These are phyloP conservation scores for Aspergillus hiratsukae DNA, from an alignment of 2,329 filamentous ascomycete species.

Conservation along the genomic window DNA sequence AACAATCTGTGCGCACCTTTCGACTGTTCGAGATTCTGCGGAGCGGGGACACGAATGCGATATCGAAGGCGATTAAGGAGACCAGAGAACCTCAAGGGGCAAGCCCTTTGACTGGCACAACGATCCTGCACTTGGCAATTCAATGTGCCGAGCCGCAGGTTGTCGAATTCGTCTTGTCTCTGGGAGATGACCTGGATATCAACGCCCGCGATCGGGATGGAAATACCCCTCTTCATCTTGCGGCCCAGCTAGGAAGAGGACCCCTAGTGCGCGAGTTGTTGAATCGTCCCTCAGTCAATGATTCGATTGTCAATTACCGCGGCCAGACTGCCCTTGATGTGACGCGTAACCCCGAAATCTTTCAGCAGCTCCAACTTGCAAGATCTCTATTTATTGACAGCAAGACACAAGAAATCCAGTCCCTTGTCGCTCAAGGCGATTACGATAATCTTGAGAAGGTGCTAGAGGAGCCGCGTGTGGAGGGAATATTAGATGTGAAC, in stretches of 20 bases:
- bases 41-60: conserved; percentile 83
- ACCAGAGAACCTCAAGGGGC: conserved; percentile 48
- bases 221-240: conserved; percentile 88
- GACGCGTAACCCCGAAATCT: conserved; percentile 88
- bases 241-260: conserved; percentile 73
- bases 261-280: conserved; percentile 79
- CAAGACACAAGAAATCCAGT: conserved; percentile 79
- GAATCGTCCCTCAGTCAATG: conserved; percentile 78
- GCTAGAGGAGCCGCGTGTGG: conserved; percentile 77
- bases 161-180: conserved; percentile 87
- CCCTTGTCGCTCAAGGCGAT: conserved; percentile 65
- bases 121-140: conserved; percentile 85
- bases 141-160: conserved; percentile 92
- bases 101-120: conserved; percentile 61
- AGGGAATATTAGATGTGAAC: conserved; percentile 87
- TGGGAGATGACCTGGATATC: conserved; percentile 68
- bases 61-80: conserved; percentile 73
- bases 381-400: conserved; percentile 84
- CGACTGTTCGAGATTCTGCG: conserved; percentile 88
- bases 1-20: conserved; percentile 93
- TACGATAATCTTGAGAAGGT: conserved; percentile 75
- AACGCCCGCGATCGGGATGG: conserved; percentile 90
- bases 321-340: conserved; percentile 84
- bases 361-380: conserved; percentile 87
- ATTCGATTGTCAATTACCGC: conserved; percentile 77